phyloP scores from a whole-genome alignment of 225 moss, liverwort and hornwort species.

The Climacium dendroides region DNA sequence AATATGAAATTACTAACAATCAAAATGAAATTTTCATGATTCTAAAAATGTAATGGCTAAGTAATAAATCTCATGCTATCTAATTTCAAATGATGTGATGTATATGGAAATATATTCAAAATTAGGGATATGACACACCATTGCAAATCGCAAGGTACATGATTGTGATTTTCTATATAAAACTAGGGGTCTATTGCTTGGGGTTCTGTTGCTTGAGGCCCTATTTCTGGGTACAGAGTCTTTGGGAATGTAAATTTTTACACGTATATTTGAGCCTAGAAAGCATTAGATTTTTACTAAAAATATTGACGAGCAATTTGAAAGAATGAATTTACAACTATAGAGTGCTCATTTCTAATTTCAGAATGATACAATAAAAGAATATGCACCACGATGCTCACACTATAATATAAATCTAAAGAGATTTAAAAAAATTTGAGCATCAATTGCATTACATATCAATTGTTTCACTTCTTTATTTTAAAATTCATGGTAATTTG shows the following conservation, averaged over 20 bases:
- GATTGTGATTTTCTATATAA: background rate
- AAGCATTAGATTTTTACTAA: background rate
- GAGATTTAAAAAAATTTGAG: too few relatives aligned
- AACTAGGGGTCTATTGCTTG: fast-evolving
- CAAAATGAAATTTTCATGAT: fast-evolving
- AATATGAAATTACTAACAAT: background rate
- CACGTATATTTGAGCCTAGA: fast-evolving
- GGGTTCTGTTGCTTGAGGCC: background rate
- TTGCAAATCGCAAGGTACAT: background rate
- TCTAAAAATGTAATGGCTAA: fast-evolving
- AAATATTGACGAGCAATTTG: too few relatives aligned
- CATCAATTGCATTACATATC: too few relatives aligned
- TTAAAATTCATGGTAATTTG: too few relatives aligned
- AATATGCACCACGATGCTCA: too few relatives aligned
- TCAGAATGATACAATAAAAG: too few relatives aligned
- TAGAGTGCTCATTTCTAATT: too few relatives aligned
- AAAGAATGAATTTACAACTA: too few relatives aligned
- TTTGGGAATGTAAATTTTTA: fast-evolving
- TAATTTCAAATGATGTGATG: background rate
- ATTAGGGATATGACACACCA: background rate
- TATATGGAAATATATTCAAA: background rate
- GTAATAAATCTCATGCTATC: background rate
- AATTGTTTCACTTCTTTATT: too few relatives aligned
- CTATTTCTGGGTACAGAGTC: fast-evolving
- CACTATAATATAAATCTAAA: too few relatives aligned